phyloP scores from a whole-genome alignment of 305 asterid species.

The Stenogyne calaminthoides region DNA sequence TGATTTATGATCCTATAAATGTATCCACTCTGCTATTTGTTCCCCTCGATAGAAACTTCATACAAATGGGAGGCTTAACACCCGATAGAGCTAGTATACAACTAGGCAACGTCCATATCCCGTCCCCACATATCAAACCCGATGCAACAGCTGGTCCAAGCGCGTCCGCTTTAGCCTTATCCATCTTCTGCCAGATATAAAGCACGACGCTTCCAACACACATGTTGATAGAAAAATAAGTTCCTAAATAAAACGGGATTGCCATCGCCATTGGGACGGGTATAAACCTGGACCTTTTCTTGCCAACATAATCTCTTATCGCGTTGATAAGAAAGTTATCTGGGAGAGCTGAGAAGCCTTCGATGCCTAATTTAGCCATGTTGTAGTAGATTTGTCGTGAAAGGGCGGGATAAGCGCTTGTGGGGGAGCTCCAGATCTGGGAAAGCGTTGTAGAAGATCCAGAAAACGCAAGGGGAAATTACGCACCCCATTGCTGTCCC shows the following conservation, averaged over 20 bases:
- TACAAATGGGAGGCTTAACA: constrained; percentile 26
- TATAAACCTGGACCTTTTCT: constrained; percentile 39
- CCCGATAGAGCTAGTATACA: constrained; percentile 50
- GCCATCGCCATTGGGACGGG: constrained; percentile 74
- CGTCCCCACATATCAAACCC: constrained; percentile 65
- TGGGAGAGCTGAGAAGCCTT: constrained; percentile 61
- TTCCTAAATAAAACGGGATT: constrained; percentile 56
- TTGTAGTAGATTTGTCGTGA: constrained; percentile 46
- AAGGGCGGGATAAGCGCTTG: constrained; percentile 53
- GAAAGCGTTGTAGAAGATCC: constrained; percentile 56
- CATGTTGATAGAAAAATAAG: constrained; percentile 66
- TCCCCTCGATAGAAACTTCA: no score
- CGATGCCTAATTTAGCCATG: constrained; percentile 59
- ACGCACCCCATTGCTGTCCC: constrained; percentile 67
- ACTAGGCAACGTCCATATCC: constrained; percentile 57
- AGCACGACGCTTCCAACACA: constrained; percentile 58
- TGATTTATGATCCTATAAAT: no score
- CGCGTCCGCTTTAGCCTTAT: constrained; percentile 48
- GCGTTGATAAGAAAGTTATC: constrained; percentile 44
- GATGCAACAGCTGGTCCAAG: constrained; percentile 64
- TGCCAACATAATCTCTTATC: constrained; percentile 37
- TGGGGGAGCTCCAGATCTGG: constrained; percentile 44
- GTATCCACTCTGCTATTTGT: no score
- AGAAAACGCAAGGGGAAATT: constrained; percentile 54
- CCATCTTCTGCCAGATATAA: constrained; percentile 49